Percentiles rank a stretch among this genome's conserved stretches.
Evolutionary conservation across 2,329 filamentous ascomycete genomes (phyloP).

Genomic region (Talaromyces albobiverticillius): DNA sequence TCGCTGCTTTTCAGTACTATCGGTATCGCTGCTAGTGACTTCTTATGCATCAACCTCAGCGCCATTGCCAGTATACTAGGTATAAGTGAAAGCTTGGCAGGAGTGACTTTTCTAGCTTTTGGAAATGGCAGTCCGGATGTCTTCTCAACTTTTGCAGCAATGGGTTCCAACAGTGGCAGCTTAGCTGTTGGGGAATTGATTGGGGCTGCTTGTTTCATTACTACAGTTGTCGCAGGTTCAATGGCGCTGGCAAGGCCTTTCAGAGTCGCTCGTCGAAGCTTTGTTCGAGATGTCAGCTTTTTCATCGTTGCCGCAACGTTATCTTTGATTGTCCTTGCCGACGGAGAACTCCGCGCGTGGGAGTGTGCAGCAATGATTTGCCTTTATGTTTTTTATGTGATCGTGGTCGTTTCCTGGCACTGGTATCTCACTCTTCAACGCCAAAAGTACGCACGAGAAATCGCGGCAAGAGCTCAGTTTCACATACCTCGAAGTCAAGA

Average conservation of each 20-base stretch:
- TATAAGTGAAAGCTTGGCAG: constrained; percentile 92
- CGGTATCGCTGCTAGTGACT: constrained; percentile 95
- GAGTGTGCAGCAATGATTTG: constrained; percentile 87
- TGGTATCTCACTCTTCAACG: constrained; percentile 71
- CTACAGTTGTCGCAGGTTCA: constrained; percentile 89
- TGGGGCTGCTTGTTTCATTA: constrained; percentile 93
- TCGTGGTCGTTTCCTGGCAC: constrained; percentile 87
- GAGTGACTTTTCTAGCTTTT: constrained; percentile 94
- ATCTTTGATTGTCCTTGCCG: constrained; percentile 80
- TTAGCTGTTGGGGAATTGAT: constrained; percentile 94
- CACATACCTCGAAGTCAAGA: constrained; percentile 61
- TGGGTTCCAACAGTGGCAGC: constrained; percentile 95
- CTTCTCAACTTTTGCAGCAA: constrained; percentile 97
- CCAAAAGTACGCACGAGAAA: constrained; percentile 62
- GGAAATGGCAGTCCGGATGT: constrained; percentile 98
- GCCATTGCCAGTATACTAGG: constrained; percentile 87
- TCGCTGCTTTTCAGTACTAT: constrained; percentile 92
- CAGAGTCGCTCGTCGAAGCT: constrained; percentile 82
- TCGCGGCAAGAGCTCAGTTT: constrained; percentile 71
- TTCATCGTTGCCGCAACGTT: constrained; percentile 86
- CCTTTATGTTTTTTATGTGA: constrained; percentile 87
- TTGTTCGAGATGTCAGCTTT: constrained; percentile 86
- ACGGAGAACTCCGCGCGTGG: constrained; percentile 81
- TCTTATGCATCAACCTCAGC: constrained; percentile 94
- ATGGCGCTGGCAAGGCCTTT: constrained; percentile 98